phyloP scores from a whole-genome alignment of 2,329 filamentous ascomycete genomes.

The Eutypa lata region DNA sequence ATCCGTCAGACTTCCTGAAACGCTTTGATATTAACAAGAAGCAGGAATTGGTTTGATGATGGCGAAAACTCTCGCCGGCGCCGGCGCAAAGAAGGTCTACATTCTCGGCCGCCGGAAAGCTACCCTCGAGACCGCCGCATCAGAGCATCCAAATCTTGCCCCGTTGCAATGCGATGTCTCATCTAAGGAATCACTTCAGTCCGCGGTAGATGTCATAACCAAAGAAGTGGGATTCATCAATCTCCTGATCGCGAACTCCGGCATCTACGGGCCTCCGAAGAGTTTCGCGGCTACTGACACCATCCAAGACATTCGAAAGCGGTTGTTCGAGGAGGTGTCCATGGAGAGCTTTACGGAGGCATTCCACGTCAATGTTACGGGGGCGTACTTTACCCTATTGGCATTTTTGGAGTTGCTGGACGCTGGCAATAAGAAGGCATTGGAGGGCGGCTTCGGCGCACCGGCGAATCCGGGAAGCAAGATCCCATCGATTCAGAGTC shows the following conservation, averaged over 20 bases:
- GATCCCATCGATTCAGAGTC: constrained; percentile 32
- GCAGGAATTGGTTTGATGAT: not conserved
- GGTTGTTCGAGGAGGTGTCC: constrained; percentile 40
- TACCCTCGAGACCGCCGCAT: constrained; percentile 10
- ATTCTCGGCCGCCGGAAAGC: constrained; percentile 46
- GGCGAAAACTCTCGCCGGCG: not conserved
- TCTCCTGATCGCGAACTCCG: constrained; percentile 62
- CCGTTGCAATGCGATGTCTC: constrained; percentile 40
- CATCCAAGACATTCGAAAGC: constrained; percentile 21
- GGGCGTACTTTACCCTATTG: constrained; percentile 64
- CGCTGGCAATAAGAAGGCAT: constrained; percentile 48
- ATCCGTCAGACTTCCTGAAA: too few species aligned
- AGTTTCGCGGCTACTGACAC: constrained; percentile 55
- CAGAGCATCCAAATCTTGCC: constrained; percentile 15
- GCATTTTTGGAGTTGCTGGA: constrained; percentile 68
- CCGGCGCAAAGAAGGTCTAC: constrained; percentile 46
- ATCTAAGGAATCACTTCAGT: constrained; percentile 47
- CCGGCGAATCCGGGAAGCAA: constrained; percentile 16
- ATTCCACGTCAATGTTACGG: constrained; percentile 61
- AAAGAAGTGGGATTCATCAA: constrained; percentile 59
- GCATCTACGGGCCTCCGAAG: constrained; percentile 43
- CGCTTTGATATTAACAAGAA: too few species aligned
- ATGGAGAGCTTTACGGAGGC: constrained; percentile 57
- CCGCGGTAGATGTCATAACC: constrained; percentile 55
- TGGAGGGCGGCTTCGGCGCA: constrained; percentile 24